Conservation (phyloP, 148 eudicot genomes). For the Linanthus parryae region DNA sequence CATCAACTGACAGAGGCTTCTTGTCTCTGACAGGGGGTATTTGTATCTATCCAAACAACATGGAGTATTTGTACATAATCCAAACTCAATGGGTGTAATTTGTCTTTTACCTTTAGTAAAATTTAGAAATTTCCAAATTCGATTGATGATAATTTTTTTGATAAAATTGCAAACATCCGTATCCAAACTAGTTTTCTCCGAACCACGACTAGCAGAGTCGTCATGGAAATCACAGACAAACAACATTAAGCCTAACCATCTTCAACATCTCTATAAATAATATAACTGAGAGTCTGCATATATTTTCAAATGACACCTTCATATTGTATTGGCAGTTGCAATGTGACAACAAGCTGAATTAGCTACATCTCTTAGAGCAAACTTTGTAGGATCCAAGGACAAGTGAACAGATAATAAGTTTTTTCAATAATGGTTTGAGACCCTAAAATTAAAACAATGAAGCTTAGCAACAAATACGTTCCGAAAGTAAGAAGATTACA, state of each 20-base stretch:
- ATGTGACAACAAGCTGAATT: constrained; percentile 5
- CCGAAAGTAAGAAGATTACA: no score
- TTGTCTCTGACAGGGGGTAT: no score
- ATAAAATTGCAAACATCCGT: no score
- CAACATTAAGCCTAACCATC: constrained; percentile 29
- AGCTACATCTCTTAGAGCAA: constrained; percentile 13
- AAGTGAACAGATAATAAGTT: constrained; percentile 32
- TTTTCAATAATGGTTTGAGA: constrained; percentile 35
- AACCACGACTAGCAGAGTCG: constrained; percentile 17
- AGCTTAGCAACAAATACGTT: not conserved
- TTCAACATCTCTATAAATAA: constrained; percentile 35
- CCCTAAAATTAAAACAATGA: constrained; percentile 20
- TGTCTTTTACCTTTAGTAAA: no score
- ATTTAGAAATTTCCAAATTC: no score
- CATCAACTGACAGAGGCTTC: no score
- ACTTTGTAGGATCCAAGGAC: constrained; percentile 18
- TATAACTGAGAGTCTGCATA: constrained; percentile 24
- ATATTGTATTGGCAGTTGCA: constrained; percentile 16
- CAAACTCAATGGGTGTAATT: no score
- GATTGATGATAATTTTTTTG: no score
- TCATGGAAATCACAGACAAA: constrained; percentile 15
- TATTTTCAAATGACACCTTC: constrained; percentile 25
- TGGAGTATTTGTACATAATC: no score
- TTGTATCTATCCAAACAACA: no score
- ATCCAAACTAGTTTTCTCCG: constrained; percentile 13